Base-by-base conservation (phyloP, 768 basidiomycete genomes). In the Wakefieldia striispora region DNA sequence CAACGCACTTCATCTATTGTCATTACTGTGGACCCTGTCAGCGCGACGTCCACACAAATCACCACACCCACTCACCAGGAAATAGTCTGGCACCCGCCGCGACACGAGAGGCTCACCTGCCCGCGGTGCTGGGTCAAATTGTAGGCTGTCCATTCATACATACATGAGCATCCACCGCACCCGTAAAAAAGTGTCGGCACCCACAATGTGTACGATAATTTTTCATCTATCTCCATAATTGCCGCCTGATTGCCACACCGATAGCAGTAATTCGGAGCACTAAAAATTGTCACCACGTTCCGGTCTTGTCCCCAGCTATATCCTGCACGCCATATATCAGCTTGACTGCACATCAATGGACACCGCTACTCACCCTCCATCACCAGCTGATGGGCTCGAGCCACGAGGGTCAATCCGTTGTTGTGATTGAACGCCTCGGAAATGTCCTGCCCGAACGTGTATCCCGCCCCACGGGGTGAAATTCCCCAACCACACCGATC, bases 401-500 rank as follows among this genome's bases (percentile, higher is more conserved):
- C 94, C 52, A 97, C 91, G 43, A 99, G 81, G 40, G 95, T 98
- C 46, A 99, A 74, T 13, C 95, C 97, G 64, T 99, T 99, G 71
- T 97, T 97, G 71, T 99, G 97, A 71, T 98, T 97, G 76, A 98
- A 98, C 27, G 95, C 95, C 71, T 98, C 95, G 41, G 91, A 93
- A 53, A 99, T 99, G 65, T 99, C 97, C 70, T 98, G 95, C 36
- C 97, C 97, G 67, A 99, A 99, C 11, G 95, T 98, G 70, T 97
- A 99, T 11, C 97, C 97, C 40, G 97, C 97, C 54, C 97, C 97
- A 67, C 97, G 88, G 24, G 97, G 97, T 62, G 93, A 95, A 62
- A 98, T 97, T 27, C 97, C 97, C 97, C 97, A 99, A 38, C 97
- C 97, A 68, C 94, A 97, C 49, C 95, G 89, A 73, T 98, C 97